Conservation (phyloP, 257 asterid species). For the Mentha longifolia region DNA sequence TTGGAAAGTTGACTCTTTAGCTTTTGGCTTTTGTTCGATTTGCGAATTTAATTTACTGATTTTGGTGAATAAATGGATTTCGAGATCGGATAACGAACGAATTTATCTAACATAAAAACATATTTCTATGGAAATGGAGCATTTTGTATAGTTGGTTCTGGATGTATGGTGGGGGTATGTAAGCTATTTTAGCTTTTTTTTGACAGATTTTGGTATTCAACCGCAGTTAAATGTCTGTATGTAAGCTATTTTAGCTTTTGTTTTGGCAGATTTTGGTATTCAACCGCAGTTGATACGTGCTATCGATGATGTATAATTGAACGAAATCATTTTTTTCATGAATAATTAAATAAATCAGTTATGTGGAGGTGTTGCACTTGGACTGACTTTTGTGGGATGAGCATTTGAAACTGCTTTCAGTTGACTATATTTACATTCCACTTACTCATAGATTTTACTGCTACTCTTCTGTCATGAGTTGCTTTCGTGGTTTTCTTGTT, state of each 20-base stretch:
- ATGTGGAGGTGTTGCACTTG: constrained; percentile 5
- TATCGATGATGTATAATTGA: background rate
- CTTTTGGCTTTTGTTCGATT: constrained; percentile 15
- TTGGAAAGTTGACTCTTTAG: constrained; percentile 15
- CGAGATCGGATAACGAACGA: constrained; percentile 21
- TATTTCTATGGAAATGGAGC: background rate
- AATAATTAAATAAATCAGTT: background rate
- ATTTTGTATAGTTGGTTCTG: constrained; percentile 7
- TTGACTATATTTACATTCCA: background rate
- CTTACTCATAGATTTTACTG: background rate
- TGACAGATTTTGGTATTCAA: constrained; percentile 5
- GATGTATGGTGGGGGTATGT: background rate
- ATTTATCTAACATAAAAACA: background rate
- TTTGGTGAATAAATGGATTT: constrained; percentile 20
- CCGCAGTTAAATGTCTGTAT: background rate
- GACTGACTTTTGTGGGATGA: background rate
- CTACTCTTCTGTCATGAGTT: background rate
- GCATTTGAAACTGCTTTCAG: background rate
- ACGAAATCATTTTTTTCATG: background rate
- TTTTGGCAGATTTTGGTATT: no score
- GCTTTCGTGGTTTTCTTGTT: background rate
- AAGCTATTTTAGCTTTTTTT: constrained; percentile 10
- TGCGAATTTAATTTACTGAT: background rate
- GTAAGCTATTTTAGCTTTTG: background rate
- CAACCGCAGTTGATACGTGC: no score